Base-by-base conservation (phyloP, 139 green algal genomes). In the Trebouxia sp. region DNA sequence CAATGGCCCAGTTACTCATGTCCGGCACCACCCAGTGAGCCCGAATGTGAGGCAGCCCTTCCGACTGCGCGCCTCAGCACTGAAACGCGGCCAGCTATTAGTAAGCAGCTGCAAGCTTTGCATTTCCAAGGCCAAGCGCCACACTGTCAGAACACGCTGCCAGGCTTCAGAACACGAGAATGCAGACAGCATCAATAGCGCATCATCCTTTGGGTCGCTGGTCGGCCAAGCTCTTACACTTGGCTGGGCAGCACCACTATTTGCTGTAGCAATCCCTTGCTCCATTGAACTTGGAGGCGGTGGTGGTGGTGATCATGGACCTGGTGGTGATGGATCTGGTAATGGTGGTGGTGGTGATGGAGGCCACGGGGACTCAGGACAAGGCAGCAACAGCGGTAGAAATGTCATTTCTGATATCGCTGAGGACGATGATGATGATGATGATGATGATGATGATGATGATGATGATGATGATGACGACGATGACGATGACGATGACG, bases 271-370 rank as follows among this genome's bases (percentile, higher is more conserved):
- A n/a, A 6, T 82, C 58, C 77, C 56, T 43, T 56, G 30, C 30
- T 51, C 43, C 47, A 47, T 53, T 53, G 11, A 7, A 26, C 41
- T 30, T n/a, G 69, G 69, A 4, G 81, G 81, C 53, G 69, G 74
- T 38, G 67, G 53, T 24, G 53, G 43, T 35, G 56, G 79, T 30
- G 85, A 82, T 45, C 85, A 87, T 62, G 82, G 90, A 30, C 82
- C 79, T 11, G 80, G 83, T 51, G 85, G 85, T 12, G 87, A 82
- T 56, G 85, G 78, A n/a, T n/a, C n/a, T n/a, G n/a, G n/a, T n/a
- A 82, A 79, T 11, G 80, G 83, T 51, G 85, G 85, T 12, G 87
- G 83, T 56, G 85, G 78, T 41, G 83, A 80, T 39, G 75, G 58
- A 12, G 50, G 58, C 8, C 66, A 80, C 17, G 81, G 83, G 15